Base-by-base conservation (phyloP, 2,329 filamentous ascomycete genomes). In the Colletotrichum cereale region DNA sequence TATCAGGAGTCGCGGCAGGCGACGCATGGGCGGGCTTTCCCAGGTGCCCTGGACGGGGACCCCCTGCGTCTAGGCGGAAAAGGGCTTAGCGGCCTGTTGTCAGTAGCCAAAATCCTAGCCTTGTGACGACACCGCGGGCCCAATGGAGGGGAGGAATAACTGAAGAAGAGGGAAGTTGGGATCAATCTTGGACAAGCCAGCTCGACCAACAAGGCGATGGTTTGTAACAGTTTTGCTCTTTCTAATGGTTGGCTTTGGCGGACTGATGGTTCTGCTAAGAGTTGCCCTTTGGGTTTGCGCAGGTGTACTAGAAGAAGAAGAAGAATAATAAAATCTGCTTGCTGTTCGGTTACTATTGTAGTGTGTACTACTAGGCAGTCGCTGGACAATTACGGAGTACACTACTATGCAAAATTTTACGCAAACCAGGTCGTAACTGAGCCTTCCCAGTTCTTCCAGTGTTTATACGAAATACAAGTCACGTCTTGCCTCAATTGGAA, bases 81-180 rank as follows among this genome's bases (percentile, higher is more conserved):
- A 55, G 26, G 58, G 68, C n/a, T 68, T 71, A 71, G 68, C 53
- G 65, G 68, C 29, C 52, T 63, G 68, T 68, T 71, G 68, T 71
- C 68, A 64, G 38, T 68, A 55, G 58, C 24, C 52, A 56, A 53
- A 47, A 71, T 60, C 58, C 57, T 42, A 36, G 68, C 31, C 68
- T 44, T 63, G 68, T 71, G 68, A 71, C 65, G 68, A 71, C 68
- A 71, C 65, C 44, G 26, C 40, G 34, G 67, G 48, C 18, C 57
- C 40, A 48, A 42, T 58, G 29, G 53, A 47, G 52, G 52, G 31
- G 14, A 31, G 21, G 57, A 57, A 24, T n/a, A 53, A 44, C 31
- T 16, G 29, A 50, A 62, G 14, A 16, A 24, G 12, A 36, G 40
- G 21, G 12, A 16, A 47, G 57, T 29, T 21, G n/a, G 21, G 29